Evolutionary conservation across 2,329 filamentous ascomycete species (phyloP), one percentile per base, ranked within the genome.

Genomic region (Aspergillus nomiae): DNA sequence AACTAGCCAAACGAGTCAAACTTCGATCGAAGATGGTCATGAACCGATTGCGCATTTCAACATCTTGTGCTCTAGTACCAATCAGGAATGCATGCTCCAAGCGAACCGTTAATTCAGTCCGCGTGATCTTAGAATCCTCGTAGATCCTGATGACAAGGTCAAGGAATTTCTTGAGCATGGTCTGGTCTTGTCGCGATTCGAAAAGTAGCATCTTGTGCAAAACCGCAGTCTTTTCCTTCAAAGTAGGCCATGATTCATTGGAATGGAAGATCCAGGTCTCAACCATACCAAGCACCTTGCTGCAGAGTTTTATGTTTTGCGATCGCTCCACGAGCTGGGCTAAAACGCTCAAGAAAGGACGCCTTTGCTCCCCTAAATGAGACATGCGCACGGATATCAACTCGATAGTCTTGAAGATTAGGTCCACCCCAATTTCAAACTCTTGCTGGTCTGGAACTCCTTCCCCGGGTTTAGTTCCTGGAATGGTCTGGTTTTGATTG

Each of bases 191-290:
- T 45, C 95, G 87, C 62, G 92, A 88, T 78, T 99, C 95, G 70
- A 99, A 99, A 0, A 94, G 89, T 19, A 98, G 82, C 95, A 99
- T 99, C 81, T 99, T 99, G 72, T 96, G 94, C n/a, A 99, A 82
- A 1, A 99, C 95, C 1, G 96, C 96, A 0, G 94, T 98, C 82
- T 99, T 99, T 79, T 99, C 96, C 77, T 99, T 99, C 1, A 99
- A 85, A 0, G 95, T 99, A 0, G 95, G 95, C 85, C 95, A 97
- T 2, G 93, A 95, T 67, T 97, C 95, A 63, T 92, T 94, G 0
- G 92, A 95, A 68, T 92, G 88, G 82, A 99, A 99, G 7, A 99
- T 92, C 96, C 96, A 99, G 36, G 85, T 87, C 75, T 98, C 94
- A 4, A 97, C 94, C 87, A 99, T 94, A 57, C 90, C 88, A 32